These are phyloP conservation scores for Linnemannia elongata DNA, from an alignment of 192 early-diverging fungal species.

Conservation along the genomic window DNA sequence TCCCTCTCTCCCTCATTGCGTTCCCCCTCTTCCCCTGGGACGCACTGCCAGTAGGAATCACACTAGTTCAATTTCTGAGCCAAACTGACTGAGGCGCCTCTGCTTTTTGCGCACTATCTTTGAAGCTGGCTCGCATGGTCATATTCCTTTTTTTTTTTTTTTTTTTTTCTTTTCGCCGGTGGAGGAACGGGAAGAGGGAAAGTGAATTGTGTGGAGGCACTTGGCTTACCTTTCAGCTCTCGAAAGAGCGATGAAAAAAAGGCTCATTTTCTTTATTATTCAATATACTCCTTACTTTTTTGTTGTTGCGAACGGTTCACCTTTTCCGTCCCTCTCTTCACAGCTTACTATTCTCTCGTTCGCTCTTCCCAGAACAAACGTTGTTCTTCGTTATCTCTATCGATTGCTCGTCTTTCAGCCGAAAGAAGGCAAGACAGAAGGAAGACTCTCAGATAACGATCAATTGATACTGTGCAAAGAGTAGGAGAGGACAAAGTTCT, in stretches of 20 bases:
- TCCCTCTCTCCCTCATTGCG: neutral
- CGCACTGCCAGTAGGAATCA: neutral
- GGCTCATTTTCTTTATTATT: constrained; percentile 1
- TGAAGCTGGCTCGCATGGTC: neutral
- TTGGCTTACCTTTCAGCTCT: neutral
- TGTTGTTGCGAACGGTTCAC: neutral
- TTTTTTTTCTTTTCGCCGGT: neutral
- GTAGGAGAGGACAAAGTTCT: neutral
- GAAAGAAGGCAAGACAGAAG: neutral
- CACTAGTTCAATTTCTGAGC: neutral
- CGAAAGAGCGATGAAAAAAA: neutral
- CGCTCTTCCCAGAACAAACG: neutral
- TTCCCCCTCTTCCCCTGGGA: neutral
- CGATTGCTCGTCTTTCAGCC: neutral
- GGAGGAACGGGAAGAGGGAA: neutral
- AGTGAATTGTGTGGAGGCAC: neutral
- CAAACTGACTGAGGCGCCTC: neutral
- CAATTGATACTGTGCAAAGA: neutral
- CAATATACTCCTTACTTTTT: constrained; percentile 9
- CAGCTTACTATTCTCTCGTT: neutral
- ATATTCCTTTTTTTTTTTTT: neutral
- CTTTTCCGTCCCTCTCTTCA: neutral
- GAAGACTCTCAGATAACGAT: neutral
- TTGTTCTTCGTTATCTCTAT: neutral
- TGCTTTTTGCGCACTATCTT: neutral